phyloP scores from a whole-genome alignment of 805 yeast species.

The Candida ipomoeae region DNA sequence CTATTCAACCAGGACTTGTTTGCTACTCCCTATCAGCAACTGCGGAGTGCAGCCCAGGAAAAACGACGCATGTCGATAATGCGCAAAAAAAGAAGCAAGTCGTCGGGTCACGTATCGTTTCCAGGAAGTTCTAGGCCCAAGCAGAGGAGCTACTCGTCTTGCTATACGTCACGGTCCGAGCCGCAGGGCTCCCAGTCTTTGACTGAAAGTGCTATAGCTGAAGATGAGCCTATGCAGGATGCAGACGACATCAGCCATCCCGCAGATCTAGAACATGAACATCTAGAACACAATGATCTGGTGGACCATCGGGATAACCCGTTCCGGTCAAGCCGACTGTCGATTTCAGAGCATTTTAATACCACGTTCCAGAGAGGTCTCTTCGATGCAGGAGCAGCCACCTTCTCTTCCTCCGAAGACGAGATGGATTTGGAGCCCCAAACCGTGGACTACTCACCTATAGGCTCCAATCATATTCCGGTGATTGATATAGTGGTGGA shows the following conservation, averaged over 20 bases:
- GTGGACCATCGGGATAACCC: background rate
- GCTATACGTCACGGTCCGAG: conserved; percentile 21
- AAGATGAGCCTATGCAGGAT: conserved; percentile 8
- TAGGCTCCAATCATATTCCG: conserved; percentile 28
- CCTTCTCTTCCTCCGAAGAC: conserved; percentile 4
- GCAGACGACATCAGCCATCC: background rate
- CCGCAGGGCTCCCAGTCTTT: background rate
- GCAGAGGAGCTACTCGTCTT: conserved; percentile 30
- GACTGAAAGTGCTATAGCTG: conserved; percentile 7
- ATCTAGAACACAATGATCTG: background rate
- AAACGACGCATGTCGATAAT: conserved; percentile 20
- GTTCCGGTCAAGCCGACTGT: background rate
- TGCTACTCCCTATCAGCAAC: conserved; percentile 68
- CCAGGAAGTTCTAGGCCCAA: background rate
- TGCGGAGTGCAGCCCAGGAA: conserved; percentile 33
- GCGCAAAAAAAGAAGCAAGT: conserved; percentile 12
- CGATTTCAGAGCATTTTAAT: background rate
- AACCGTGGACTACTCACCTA: background rate
- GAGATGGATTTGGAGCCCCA: conserved; percentile 8
- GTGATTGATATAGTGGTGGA: conserved; percentile 40
- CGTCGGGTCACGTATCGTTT: conserved; percentile 8
- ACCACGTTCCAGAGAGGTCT: conserved; percentile 1
- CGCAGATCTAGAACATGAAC: too few relatives aligned
- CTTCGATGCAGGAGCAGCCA: background rate
- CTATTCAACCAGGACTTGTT: conserved; percentile 73